A percentile compares a stretch with the other conserved stretches of the same genome.
phyloP scores from a whole-genome alignment of 345 rosid genomes.

The Sonneratia caseolaris region DNA sequence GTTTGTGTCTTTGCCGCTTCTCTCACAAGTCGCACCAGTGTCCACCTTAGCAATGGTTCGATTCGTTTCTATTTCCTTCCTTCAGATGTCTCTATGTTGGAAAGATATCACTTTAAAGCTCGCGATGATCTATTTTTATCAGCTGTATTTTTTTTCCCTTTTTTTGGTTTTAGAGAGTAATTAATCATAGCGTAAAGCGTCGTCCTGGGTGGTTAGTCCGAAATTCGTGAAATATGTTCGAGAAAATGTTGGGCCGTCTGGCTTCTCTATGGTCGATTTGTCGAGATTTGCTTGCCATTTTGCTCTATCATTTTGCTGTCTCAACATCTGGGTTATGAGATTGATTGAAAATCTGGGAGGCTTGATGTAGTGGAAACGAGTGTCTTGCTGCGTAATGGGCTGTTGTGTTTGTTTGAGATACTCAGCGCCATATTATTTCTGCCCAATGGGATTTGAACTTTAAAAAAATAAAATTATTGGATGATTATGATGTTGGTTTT shows the following conservation, averaged over 20 bases:
- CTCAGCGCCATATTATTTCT: background rate
- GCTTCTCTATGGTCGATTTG: background rate
- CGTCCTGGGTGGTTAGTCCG: background rate
- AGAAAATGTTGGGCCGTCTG: background rate
- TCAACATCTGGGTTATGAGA: background rate
- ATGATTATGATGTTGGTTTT: background rate
- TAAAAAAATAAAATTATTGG: background rate
- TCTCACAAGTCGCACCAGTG: background rate
- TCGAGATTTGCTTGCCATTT: background rate
- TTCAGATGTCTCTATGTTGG: background rate
- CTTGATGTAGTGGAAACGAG: background rate
- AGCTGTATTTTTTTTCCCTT: background rate
- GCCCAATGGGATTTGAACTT: background rate
- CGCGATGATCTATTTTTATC: background rate
- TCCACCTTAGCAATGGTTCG: background rate
- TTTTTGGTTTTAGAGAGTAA: background rate
- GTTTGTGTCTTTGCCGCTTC: background rate
- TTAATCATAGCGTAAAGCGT: background rate
- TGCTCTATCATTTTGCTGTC: background rate
- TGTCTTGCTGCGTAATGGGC: background rate
- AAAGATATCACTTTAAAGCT: background rate
- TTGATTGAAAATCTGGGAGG: background rate
- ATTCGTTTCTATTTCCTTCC: background rate
- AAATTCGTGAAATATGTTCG: background rate
- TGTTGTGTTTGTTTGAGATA: background rate